These are phyloP conservation scores for Xylariaceae sp. DNA, from an alignment of 2,329 filamentous ascomycete species.

Conservation along the genomic window DNA sequence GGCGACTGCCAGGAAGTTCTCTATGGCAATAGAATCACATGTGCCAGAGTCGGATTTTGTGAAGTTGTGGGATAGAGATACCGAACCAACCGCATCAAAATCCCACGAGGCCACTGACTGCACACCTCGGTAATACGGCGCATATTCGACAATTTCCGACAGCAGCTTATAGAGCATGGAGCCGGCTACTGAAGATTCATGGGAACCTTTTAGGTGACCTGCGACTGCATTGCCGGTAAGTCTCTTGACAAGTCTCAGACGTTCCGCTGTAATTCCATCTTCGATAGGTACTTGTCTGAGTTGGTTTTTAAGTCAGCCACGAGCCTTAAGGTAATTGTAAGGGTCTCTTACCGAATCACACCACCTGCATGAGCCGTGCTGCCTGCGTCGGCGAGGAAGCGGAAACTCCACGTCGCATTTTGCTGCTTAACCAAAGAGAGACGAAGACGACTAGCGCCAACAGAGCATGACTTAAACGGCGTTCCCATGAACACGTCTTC, in stretches of 20 bases:
- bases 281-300: not conserved
- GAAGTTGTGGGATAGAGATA: not conserved
- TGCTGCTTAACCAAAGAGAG: not conserved
- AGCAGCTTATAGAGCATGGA: conserved; percentile 3
- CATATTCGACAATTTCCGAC: not conserved
- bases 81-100: not conserved
- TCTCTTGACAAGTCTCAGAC: conserved; percentile 1
- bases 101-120: not conserved
- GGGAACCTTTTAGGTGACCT: not conserved
- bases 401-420: not conserved
- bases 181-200: not conserved
- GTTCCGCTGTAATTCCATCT: conserved; percentile 1
- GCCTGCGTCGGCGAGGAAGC: not conserved
- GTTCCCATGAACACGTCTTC: not conserved
- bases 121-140: conserved; percentile 3
- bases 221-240: not conserved
- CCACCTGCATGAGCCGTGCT: not conserved
- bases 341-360: not conserved
- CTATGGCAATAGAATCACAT: not conserved
- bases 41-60: not conserved
- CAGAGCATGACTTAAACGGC: not conserved
- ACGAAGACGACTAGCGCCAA: not conserved
- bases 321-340: not conserved
- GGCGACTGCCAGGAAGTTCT: not conserved
- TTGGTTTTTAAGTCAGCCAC: not conserved